Conservation (phyloP, 2,329 filamentous ascomycete genomes). For the Trichoderma koningii region DNA sequence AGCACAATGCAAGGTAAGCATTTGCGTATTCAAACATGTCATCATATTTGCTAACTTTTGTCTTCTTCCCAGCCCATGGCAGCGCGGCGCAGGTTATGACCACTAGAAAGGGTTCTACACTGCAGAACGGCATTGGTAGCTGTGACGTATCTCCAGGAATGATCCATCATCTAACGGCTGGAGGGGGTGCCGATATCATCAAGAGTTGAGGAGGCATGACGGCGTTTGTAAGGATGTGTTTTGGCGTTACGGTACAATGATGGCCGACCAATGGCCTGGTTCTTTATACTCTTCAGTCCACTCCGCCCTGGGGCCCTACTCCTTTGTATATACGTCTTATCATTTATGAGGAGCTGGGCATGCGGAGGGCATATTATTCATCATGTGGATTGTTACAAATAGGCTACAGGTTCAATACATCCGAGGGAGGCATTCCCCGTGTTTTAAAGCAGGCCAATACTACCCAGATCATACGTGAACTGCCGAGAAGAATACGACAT, state of each 20-base stretch:
- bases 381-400: neutral
- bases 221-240: slow-evolving; percentile 20
- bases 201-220: neutral
- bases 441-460: neutral
- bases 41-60: slow-evolving; percentile 4
- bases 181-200: neutral
- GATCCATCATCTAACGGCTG: neutral
- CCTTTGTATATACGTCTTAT: slow-evolving; percentile 23
- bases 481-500: too few relatives aligned
- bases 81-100: slow-evolving; percentile 50
- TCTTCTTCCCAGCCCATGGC: slow-evolving; percentile 44
- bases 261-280: neutral
- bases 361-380: neutral
- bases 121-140: neutral
- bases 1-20: slow-evolving; percentile 46
- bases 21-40: neutral
- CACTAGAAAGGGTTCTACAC: slow-evolving; percentile 30
- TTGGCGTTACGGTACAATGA: slow-evolving; percentile 21
- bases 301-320: neutral
- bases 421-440: neutral
- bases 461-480: too few relatives aligned
- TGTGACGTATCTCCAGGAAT: neutral
- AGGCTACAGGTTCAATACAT: neutral
- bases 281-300: neutral
- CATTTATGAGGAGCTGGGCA: slow-evolving; percentile 20